phyloP scores from a whole-genome alignment of 148 eudicot species.

The Rhododendron mucronatum region DNA sequence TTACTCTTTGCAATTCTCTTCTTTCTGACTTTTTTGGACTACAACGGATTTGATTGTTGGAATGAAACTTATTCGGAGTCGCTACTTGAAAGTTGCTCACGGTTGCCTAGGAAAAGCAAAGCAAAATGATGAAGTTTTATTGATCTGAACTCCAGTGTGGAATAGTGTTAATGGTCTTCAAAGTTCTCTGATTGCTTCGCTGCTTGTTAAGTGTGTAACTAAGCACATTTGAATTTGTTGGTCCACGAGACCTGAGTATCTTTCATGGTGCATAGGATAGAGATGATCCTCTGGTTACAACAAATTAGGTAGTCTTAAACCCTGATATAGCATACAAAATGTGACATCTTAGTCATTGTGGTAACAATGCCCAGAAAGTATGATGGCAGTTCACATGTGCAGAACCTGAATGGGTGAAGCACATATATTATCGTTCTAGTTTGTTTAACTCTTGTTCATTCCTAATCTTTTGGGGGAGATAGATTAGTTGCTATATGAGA shows the following conservation, averaged over 20 bases:
- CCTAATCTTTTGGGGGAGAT: neutral
- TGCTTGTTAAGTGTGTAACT: neutral
- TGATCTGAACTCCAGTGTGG: conserved; percentile 10
- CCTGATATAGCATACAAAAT: neutral
- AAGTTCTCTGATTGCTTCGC: conserved; percentile 17
- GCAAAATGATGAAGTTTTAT: conserved; percentile 11
- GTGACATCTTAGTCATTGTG: neutral
- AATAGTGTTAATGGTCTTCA: conserved; percentile 7
- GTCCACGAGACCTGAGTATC: neutral
- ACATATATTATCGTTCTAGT: neutral
- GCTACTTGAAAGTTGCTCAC: neutral
- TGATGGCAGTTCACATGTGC: neutral
- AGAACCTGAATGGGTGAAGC: neutral
- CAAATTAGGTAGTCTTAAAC: neutral
- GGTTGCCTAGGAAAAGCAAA: neutral
- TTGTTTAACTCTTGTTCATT: neutral
- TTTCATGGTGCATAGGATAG: neutral
- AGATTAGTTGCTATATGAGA: neutral
- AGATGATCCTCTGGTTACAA: neutral
- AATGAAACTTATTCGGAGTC: neutral
- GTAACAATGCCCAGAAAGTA: neutral
- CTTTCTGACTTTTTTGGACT: neutral
- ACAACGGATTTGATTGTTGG: neutral
- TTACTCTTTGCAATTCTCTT: neutral
- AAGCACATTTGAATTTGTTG: neutral